phyloP scores from a whole-genome alignment of 306 rosid genomes.

The Abrus pulchellus region DNA sequence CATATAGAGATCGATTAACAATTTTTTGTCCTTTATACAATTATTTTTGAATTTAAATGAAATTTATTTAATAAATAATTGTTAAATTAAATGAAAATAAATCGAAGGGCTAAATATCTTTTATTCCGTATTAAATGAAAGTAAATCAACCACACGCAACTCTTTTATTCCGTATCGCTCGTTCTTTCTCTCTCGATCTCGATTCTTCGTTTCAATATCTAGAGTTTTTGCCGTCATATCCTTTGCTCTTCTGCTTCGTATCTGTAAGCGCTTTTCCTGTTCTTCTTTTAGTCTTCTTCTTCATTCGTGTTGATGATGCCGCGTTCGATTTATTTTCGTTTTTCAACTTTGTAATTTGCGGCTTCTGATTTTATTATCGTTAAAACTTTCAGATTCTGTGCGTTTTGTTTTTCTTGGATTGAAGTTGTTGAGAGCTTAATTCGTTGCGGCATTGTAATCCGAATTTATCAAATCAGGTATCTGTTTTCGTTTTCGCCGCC shows the following conservation, averaged over 20 bases:
- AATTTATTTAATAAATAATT: no score
- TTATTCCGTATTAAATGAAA: no score
- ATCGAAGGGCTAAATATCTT: no score
- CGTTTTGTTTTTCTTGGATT: neutral
- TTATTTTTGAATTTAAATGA: no score
- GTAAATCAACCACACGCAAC: neutral
- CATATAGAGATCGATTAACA: no score
- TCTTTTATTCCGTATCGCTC: neutral
- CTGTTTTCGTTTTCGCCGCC: neutral
- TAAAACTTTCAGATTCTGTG: constrained; percentile 7
- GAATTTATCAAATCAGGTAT: constrained; percentile 40
- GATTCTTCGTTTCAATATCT: neutral
- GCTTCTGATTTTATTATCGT: neutral
- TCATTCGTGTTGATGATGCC: neutral
- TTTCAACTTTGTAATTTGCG: neutral
- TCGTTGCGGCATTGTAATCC: neutral
- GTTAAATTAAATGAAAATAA: no score
- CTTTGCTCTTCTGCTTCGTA: neutral
- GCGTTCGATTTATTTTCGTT: neutral
- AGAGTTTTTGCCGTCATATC: neutral
- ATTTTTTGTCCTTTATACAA: no score
- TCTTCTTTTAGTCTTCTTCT: neutral
- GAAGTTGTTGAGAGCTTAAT: constrained; percentile 6
- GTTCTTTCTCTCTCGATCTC: neutral
- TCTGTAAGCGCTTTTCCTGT: constrained; percentile 19